Evolutionary conservation across 1,284 basidiomycete genomes (phyloP), one percentile per base, ranked within the genome.

Genomic region (Takashimella tepidaria): DNA sequence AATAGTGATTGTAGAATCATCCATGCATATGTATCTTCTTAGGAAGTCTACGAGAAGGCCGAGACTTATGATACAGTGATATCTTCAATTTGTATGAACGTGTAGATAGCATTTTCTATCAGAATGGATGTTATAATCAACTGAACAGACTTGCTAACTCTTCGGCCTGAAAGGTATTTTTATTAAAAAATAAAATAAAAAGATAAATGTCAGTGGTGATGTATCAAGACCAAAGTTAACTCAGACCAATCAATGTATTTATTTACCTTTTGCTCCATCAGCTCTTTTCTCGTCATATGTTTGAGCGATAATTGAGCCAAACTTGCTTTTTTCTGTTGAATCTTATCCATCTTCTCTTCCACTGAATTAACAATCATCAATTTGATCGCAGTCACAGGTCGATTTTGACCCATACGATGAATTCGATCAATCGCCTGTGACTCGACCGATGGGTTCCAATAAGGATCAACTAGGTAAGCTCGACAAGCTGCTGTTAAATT

Each of bases 371-470:
- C 85, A 63, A 98, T 92, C 70, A 98, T 89, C 54, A 92, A 82
- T 69, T 95, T 92, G 69, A 92, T 81, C 0, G 93, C 93, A 10
- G 85, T 86, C 8, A 98, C 96, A 0, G 90, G 87, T 50, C 85
- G 82, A 3, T 86, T 93, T 73, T 98, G 96, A 24, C 92, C 92
- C 49, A 97, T 80, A 53, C 92, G 92, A 75, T 97, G 92, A 65
- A 95, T 92, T 57, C 93, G 85, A 79, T 96, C 88, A 51, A 95
- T 89, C 21, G 92, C 92, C 75, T 96, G 92, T 67, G 92, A 91
- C 78, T 97, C 92, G 5, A 96, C 92, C 11, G 92, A 92, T 19
- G 93, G 93, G 68, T 97, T 97, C 90, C 89, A 91, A 66, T 22
- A 59, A 41, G 92, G 92, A 74, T 97, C 92, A 83, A 97, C 88